Evolutionary conservation across 345 rosid genomes (phyloP).

Genomic region (Microcos paniculata): DNA sequence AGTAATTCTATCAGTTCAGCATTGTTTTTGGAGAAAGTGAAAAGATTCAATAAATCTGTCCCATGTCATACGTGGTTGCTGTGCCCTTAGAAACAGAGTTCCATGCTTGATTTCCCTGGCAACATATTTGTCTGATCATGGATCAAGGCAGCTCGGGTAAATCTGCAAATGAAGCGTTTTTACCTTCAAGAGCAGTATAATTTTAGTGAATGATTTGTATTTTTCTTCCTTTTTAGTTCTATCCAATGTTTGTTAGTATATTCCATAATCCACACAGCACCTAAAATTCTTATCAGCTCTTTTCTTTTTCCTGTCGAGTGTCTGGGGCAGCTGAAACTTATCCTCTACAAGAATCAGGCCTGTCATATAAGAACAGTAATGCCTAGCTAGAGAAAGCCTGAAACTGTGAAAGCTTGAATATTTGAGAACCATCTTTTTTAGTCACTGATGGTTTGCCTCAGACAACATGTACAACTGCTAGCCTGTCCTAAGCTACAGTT

Average conservation of each 20-base stretch:
- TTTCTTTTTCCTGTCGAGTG: background rate
- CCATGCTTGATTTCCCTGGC: background rate
- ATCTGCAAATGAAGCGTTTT: background rate
- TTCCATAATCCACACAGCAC: background rate
- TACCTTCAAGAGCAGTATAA: background rate
- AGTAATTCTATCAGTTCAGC: background rate
- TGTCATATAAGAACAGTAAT: background rate
- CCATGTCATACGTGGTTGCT: background rate
- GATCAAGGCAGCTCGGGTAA: background rate
- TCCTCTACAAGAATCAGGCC: background rate
- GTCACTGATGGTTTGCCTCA: constrained; percentile 16
- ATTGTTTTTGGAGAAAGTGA: background rate
- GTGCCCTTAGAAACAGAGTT: background rate
- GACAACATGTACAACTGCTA: constrained; percentile 24
- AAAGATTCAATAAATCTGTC: background rate
- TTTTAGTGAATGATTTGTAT: background rate
- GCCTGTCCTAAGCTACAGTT: constrained; percentile 26
- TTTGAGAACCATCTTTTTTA: constrained; percentile 15
- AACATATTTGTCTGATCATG: background rate
- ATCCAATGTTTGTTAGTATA: background rate
- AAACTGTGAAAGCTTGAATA: constrained; percentile 2
- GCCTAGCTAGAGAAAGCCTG: constrained; percentile 9
- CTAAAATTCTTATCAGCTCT: background rate
- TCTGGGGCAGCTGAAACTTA: background rate
- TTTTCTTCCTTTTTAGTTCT: background rate